Conservation (phyloP, 2,329 filamentous ascomycete species). For the Byssothecium circinans region DNA sequence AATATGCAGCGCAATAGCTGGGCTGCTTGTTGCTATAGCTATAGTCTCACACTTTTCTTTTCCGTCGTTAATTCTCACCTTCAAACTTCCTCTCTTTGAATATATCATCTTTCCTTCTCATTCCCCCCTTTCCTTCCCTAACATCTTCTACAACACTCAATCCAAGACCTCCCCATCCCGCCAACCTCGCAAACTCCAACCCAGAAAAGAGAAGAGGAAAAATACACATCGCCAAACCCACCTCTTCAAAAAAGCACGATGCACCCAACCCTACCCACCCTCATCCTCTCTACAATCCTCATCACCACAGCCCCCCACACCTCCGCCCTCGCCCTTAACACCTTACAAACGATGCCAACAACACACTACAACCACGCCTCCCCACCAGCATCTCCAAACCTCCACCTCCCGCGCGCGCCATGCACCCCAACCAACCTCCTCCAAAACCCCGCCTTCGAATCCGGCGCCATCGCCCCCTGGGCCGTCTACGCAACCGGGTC, state of each 20-base stretch:
- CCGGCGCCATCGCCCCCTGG: slow-evolving; percentile 15
- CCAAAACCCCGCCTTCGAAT: slow-evolving; percentile 24
- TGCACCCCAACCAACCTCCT: slow-evolving; percentile 14
- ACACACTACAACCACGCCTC: neutral
- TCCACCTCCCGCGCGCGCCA: neutral
- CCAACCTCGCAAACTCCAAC: neutral
- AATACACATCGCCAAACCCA: too few relatives aligned
- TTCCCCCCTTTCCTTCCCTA: too few relatives aligned
- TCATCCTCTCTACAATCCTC: neutral
- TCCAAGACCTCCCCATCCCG: too few relatives aligned
- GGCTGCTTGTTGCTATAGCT: too few relatives aligned
- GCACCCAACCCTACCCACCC: neutral
- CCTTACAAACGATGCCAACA: neutral
- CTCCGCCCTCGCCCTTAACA: neutral
- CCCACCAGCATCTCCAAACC: too few relatives aligned
- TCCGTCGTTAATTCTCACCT: too few relatives aligned
- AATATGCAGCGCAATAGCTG: too few relatives aligned
- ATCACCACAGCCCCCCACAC: neutral
- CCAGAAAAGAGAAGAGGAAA: too few relatives aligned
- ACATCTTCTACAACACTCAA: too few relatives aligned
- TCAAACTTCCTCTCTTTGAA: too few relatives aligned
- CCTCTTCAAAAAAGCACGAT: neutral
- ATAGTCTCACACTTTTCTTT: too few relatives aligned
- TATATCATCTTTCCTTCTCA: too few relatives aligned
- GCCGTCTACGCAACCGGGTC: slow-evolving; percentile 19